These are phyloP conservation scores for Ottelia alismoides DNA, from an alignment of 106 monocot genomes.

Conservation along the genomic window DNA sequence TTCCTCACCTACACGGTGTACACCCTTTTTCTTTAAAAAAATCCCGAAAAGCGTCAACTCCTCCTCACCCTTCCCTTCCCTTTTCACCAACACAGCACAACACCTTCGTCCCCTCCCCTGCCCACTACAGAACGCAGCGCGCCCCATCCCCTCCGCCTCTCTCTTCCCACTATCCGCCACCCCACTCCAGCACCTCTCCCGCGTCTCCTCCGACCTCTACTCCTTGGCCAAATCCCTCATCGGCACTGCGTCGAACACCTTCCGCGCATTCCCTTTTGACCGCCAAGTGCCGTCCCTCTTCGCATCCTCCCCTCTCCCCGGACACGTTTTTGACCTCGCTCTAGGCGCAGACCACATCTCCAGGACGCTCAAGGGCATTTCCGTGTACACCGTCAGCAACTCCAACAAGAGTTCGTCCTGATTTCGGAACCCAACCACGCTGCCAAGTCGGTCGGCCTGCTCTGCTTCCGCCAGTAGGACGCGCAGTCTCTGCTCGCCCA, in stretches of 20 bases:
- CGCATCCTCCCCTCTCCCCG: conserved; percentile 4
- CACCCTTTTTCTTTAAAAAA: too few species aligned
- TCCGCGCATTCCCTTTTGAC: conserved; percentile 4
- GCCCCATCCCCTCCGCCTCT: too few species aligned
- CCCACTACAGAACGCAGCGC: too few species aligned
- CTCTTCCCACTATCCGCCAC: too few species aligned
- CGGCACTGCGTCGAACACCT: conserved; percentile 2
- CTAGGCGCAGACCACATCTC: conserved; percentile 63
- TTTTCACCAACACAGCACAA: too few species aligned
- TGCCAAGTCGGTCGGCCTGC: conserved; percentile 65
- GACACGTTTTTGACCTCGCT: conserved; percentile 56
- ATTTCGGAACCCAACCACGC: conserved; percentile 74
- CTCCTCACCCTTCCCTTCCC: too few species aligned
- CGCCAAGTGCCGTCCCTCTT: not conserved
- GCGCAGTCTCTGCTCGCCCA: conserved; percentile 82
- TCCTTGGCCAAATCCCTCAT: too few species aligned
- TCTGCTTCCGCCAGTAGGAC: conserved; percentile 92
- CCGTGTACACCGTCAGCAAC: conserved; percentile 93
- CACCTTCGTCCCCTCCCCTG: too few species aligned
- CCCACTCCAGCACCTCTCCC: too few species aligned
- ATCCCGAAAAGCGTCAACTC: too few species aligned
- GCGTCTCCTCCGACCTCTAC: too few species aligned
- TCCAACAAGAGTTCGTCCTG: conserved; percentile 96
- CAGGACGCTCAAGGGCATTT: conserved; percentile 56
- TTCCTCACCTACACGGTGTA: too few species aligned